Conservation (phyloP, 805 yeast species). For the Saccharomycopsis oosterbeekiorum region DNA sequence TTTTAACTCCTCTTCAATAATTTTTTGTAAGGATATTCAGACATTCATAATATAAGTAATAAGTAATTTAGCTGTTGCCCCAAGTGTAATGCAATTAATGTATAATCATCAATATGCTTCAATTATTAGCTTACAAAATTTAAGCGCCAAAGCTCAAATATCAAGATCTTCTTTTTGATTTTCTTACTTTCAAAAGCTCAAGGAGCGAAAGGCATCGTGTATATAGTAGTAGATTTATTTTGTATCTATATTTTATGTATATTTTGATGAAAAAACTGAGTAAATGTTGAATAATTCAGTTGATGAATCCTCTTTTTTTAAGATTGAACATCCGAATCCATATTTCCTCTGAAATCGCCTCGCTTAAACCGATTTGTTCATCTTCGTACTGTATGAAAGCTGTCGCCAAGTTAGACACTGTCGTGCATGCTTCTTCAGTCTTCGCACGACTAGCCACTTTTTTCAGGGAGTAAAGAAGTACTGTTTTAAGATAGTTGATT, state of each 20-base stretch:
- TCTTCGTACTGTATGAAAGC: slow-evolving; percentile 37
- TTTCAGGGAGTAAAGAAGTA: slow-evolving; percentile 35
- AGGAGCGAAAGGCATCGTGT: too few species aligned
- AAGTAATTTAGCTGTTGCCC: too few species aligned
- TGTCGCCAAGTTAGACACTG: slow-evolving; percentile 35
- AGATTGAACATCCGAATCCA: slow-evolving; percentile 20
- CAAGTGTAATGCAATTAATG: too few species aligned
- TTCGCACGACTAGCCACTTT: slow-evolving; percentile 44
- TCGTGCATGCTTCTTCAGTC: slow-evolving; percentile 35
- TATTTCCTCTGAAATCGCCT: slow-evolving; percentile 59
- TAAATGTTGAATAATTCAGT: neutral
- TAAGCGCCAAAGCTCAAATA: neutral
- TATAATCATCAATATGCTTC: too few species aligned
- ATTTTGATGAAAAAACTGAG: neutral
- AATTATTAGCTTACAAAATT: neutral
- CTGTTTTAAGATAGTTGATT: slow-evolving; percentile 32
- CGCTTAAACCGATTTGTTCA: slow-evolving; percentile 52
- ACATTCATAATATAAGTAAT: too few species aligned
- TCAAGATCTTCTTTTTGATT: too few species aligned
- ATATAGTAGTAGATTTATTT: neutral
- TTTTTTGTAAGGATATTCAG: neutral
- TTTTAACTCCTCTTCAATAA: neutral
- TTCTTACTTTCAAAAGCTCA: too few species aligned
- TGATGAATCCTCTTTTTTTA: slow-evolving; percentile 4
- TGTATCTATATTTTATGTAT: neutral